A percentile compares a stretch with the other conserved stretches of the same genome.
Conservation (phyloP, 163 green algal genomes). For the Chlorella variabilis region DNA sequence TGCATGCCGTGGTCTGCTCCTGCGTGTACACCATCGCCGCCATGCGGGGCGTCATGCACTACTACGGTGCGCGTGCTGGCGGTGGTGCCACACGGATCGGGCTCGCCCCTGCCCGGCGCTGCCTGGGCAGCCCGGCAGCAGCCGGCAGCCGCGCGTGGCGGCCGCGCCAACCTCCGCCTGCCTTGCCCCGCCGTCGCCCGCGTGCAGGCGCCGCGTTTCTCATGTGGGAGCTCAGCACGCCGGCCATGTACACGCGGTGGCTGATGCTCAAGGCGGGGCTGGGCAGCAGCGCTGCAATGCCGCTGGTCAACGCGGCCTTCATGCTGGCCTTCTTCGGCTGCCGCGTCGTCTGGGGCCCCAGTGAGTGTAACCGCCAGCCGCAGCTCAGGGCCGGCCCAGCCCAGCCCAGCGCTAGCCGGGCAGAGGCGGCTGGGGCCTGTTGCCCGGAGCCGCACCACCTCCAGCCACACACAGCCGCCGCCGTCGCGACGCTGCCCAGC, state of each 20-base stretch:
- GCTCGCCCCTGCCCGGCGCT: not conserved
- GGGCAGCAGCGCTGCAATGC: conserved; percentile 35
- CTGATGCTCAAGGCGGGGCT: conserved; percentile 66
- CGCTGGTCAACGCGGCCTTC: conserved; percentile 50
- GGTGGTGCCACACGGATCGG: conserved; percentile 6
- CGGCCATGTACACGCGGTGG: conserved; percentile 69
- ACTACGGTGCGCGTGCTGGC: conserved; percentile 39
- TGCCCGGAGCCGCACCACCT: no score
- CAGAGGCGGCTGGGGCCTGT: no score
- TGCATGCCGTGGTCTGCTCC: conserved; percentile 65
- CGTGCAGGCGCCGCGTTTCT: conserved; percentile 57
- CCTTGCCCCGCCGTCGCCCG: not conserved
- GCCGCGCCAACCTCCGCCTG: not conserved
- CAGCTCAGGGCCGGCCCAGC: no score
- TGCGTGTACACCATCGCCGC: conserved; percentile 52
- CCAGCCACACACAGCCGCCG: no score
- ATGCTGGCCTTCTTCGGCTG: conserved; percentile 61
- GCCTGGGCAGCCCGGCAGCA: no score
- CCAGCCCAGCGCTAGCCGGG: no score
- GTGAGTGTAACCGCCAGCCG: no score
- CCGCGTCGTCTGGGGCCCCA: conserved; percentile 58
- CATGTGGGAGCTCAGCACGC: conserved; percentile 68
- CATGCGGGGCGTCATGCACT: conserved; percentile 53
- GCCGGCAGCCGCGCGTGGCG: no score
- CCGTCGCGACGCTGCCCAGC: no score